Percentiles rank a stretch among this genome's conserved stretches.
phyloP scores from a whole-genome alignment of 768 basidiomycete genomes.

The Tephrocybe sp. region DNA sequence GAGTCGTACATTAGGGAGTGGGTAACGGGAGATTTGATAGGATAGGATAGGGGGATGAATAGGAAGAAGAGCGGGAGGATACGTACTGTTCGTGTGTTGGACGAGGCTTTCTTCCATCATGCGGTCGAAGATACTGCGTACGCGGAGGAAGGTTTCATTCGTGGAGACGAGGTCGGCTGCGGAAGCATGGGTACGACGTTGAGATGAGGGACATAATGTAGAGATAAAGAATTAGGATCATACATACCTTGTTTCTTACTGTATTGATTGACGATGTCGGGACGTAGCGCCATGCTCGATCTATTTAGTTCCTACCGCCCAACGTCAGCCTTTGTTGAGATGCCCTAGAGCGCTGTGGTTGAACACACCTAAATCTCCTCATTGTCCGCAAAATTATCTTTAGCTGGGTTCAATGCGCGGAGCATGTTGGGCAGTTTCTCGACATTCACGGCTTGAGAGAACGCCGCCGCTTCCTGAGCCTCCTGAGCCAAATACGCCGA shows the following conservation, averaged over 20 bases:
- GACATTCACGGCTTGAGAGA: conserved; percentile 82
- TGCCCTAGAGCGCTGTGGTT: not conserved
- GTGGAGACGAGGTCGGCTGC: conserved; percentile 91
- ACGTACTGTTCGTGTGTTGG: conserved; percentile 63
- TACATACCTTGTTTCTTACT: conserved; percentile 82
- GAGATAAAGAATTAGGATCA: no score
- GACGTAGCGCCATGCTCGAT: conserved; percentile 83
- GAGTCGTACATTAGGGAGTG: conserved; percentile 67
- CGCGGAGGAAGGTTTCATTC: conserved; percentile 92
- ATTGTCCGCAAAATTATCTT: conserved; percentile 86
- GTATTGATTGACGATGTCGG: conserved; percentile 95
- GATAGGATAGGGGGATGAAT: not conserved
- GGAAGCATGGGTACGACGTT: conserved; percentile 24
- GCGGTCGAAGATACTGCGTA: conserved; percentile 85
- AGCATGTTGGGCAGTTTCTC: conserved; percentile 80
- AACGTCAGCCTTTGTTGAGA: not conserved
- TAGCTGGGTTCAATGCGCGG: conserved; percentile 66
- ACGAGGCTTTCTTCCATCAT: conserved; percentile 93
- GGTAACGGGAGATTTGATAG: no score
- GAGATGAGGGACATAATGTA: conserved; percentile 13
- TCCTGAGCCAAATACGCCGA: conserved; percentile 75
- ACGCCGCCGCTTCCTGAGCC: conserved; percentile 85
- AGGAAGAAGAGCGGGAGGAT: not conserved
- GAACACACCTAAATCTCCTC: conserved; percentile 78
- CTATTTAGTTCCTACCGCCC: conserved; percentile 79